Percentiles rank a stretch among this genome's conserved stretches.
phyloP scores from a whole-genome alignment of 2,329 filamentous ascomycete species.

The Diaporthe humulicola region DNA sequence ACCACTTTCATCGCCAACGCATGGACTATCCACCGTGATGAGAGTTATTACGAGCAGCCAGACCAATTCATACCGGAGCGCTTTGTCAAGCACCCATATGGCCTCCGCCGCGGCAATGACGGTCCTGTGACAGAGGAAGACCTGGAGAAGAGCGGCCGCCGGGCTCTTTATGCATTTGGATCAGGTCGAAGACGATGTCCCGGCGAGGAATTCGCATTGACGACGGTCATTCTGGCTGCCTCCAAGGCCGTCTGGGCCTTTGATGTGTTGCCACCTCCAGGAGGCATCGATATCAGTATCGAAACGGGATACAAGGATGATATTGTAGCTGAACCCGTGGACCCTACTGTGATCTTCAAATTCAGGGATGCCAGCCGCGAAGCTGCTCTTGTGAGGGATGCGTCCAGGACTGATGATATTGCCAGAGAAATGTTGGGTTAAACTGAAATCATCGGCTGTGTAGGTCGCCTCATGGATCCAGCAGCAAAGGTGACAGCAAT shows the following conservation, averaged over 20 bases:
- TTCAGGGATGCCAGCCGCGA: slow-evolving; percentile 42
- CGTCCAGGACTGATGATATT: neutral
- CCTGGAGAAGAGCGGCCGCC: slow-evolving; percentile 29
- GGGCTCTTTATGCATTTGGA: slow-evolving; percentile 58
- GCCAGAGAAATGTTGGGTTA: neutral
- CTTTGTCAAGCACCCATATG: neutral
- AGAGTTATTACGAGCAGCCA: neutral
- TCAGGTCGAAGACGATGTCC: slow-evolving; percentile 62
- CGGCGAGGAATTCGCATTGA: slow-evolving; percentile 62
- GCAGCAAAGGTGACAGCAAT: too few relatives aligned
- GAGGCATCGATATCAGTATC: slow-evolving; percentile 44
- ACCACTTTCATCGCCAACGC: slow-evolving; percentile 19
- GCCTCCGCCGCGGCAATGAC: neutral
- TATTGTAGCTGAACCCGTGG: slow-evolving; percentile 41
- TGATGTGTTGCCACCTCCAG: slow-evolving; percentile 46
- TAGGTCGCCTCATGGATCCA: neutral
- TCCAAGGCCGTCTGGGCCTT: slow-evolving; percentile 64
- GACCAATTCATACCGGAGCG: neutral
- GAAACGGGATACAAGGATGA: slow-evolving; percentile 45
- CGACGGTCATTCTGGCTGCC: slow-evolving; percentile 55
- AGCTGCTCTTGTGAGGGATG: slow-evolving; percentile 38
- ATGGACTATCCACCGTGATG: slow-evolving; percentile 7
- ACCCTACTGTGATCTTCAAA: slow-evolving; percentile 42
- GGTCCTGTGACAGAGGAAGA: neutral
- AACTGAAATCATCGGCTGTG: neutral